phyloP scores from a whole-genome alignment of 139 green algal genomes.

The Micractinium conductrix region DNA sequence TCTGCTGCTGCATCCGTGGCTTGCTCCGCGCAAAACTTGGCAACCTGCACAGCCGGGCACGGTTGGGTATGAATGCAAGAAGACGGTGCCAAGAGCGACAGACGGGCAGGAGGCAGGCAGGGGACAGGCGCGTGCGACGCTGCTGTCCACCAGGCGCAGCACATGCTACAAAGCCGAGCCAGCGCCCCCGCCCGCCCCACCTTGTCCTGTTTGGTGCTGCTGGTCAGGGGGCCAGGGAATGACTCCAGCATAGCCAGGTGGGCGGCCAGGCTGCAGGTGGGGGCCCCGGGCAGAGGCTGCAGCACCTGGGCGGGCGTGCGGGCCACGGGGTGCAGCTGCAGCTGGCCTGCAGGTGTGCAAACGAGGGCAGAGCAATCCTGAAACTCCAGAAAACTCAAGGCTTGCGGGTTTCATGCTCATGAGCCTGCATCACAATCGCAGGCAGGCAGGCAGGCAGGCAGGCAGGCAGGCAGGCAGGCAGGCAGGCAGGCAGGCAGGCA shows the following conservation, averaged over 20 bases:
- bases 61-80: no score
- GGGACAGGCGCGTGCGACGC: not conserved
- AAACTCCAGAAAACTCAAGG: no score
- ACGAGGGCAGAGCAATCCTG: no score
- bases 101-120: not conserved
- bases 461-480: no score
- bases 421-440: no score
- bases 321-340: not conserved
- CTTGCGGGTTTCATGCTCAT: no score
- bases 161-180: no score
- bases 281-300: constrained; percentile 8
- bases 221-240: constrained; percentile 46
- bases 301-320: not conserved
- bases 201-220: constrained; percentile 45
- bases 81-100: not conserved
- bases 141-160: no score
- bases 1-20: not conserved
- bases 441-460: no score
- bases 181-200: not conserved
- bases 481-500: no score
- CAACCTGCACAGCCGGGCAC: no score
- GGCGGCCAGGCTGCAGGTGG: constrained; percentile 14
- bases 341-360: constrained; percentile 10
- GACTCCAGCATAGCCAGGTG: constrained; percentile 9
- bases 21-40: constrained; percentile 28